Percentiles rank a stretch among this genome's conserved stretches.
Evolutionary conservation across 176 grass and related monocot species (phyloP).

Genomic region (Metroxylon sagu): DNA sequence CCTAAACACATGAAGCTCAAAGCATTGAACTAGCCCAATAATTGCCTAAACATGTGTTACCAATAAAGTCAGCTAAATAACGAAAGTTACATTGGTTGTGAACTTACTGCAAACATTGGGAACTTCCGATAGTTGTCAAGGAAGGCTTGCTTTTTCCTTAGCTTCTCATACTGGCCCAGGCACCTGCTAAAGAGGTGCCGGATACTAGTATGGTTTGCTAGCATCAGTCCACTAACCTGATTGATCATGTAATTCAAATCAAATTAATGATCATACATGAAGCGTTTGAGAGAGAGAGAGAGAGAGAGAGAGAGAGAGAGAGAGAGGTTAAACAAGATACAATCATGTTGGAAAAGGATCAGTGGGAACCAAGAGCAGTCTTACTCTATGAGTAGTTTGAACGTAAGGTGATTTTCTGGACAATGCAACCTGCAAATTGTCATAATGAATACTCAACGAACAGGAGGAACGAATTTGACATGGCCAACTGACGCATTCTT

Average conservation of each 20-base stretch:
- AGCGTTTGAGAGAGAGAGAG: neutral
- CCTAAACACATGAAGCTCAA: too few relatives aligned
- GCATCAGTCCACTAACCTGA: conserved; percentile 94
- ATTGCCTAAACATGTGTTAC: neutral
- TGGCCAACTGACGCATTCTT: neutral
- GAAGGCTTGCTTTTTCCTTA: conserved; percentile 96
- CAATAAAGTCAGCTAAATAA: neutral
- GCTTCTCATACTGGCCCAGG: conserved; percentile 75
- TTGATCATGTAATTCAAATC: neutral
- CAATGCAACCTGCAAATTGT: conserved; percentile 63
- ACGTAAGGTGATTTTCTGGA: conserved; percentile 99
- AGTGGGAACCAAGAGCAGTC: conserved; percentile 6
- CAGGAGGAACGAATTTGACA: neutral
- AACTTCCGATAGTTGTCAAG: conserved; percentile 97
- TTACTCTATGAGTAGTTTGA: conserved; percentile 95
- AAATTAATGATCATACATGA: too few relatives aligned
- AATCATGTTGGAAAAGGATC: neutral
- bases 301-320: conserved; percentile 1
- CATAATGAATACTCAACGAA: conserved; percentile 9
- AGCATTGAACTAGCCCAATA: too few relatives aligned
- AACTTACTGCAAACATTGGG: conserved; percentile 81
- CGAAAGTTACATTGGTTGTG: neutral
- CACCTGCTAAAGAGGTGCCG: conserved; percentile 90
- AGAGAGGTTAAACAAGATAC: neutral
- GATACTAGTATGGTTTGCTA: conserved; percentile 96